These are phyloP conservation scores for Aegilops sharonensis DNA, from an alignment of 176 grass and related monocot genomes.

Conservation along the genomic window DNA sequence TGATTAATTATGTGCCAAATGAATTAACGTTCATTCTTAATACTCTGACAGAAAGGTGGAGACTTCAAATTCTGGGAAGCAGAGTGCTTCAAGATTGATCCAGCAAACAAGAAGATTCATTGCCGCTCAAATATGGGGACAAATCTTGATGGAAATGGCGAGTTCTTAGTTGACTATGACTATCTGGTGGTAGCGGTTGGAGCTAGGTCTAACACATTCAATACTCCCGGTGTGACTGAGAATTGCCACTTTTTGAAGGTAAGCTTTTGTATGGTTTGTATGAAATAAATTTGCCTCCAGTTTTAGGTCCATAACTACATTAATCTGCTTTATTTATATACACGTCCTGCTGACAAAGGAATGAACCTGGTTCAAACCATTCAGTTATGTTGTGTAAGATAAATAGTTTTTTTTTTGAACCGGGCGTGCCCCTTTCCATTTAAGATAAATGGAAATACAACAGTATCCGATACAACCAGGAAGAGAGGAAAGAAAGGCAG, in stretches of 20 bases:
- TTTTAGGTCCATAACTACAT: background rate
- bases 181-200: conserved; percentile 83
- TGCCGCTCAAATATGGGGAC: conserved; percentile 69
- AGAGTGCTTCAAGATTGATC: conserved; percentile 93
- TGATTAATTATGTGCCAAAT: background rate
- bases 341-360: background rate
- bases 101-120: conserved; percentile 67
- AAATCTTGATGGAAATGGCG: conserved; percentile 82
- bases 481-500: too few relatives aligned
- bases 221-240: conserved; percentile 83
- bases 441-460: too few relatives aligned
- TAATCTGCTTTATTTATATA: background rate
- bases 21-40: background rate
- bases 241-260: conserved; percentile 98
- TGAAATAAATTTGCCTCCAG: background rate
- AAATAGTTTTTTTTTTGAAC: background rate
- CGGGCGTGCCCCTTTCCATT: too few relatives aligned
- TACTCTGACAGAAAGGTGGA: conserved; percentile 75
- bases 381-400: background rate
- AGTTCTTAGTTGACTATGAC: conserved; percentile 86
- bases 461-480: too few relatives aligned
- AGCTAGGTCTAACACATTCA: conserved; percentile 83
- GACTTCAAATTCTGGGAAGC: conserved; percentile 89
- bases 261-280: conserved; percentile 10
- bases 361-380: background rate